Evolutionary conservation across 257 asterid species (phyloP).

Genomic region (Nicotiana tabacum): DNA sequence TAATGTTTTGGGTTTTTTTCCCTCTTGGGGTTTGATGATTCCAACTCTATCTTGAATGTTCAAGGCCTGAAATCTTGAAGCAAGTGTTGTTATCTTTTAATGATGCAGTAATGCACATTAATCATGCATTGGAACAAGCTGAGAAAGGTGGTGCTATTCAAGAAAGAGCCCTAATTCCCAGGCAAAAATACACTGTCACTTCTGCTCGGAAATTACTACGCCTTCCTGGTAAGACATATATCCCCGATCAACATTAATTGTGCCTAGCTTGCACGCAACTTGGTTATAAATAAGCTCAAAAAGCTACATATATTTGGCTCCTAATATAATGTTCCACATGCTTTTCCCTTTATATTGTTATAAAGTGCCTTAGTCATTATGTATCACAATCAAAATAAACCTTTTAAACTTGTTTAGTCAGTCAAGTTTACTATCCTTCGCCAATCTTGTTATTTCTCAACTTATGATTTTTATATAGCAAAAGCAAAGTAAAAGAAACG

Average conservation of each 20-base stretch:
- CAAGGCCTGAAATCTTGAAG: neutral
- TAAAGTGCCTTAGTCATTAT: too few species aligned
- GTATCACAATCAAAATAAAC: neutral
- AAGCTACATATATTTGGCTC: neutral
- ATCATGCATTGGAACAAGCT: conserved; percentile 38
- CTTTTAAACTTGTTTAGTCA: neutral
- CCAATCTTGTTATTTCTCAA: neutral
- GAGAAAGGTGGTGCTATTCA: conserved; percentile 21
- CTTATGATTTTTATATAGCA: neutral
- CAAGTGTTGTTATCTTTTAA: neutral
- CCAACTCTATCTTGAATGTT: neutral
- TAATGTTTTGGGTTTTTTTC: neutral
- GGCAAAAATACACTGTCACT: conserved; percentile 14
- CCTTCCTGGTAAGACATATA: conserved; percentile 12
- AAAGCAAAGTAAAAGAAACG: neutral
- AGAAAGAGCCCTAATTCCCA: conserved; percentile 25
- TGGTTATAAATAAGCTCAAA: too few species aligned
- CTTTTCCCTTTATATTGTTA: too few species aligned
- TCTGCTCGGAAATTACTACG: conserved; percentile 28
- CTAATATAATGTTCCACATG: too few species aligned
- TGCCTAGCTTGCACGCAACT: neutral
- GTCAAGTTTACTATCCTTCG: neutral
- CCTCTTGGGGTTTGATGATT: neutral
- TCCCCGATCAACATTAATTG: neutral
- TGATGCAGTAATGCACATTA: conserved; percentile 28